Evolutionary conservation across 2,329 filamentous ascomycete species (phyloP).

Genomic region (Ophiosphaerella narmari): DNA sequence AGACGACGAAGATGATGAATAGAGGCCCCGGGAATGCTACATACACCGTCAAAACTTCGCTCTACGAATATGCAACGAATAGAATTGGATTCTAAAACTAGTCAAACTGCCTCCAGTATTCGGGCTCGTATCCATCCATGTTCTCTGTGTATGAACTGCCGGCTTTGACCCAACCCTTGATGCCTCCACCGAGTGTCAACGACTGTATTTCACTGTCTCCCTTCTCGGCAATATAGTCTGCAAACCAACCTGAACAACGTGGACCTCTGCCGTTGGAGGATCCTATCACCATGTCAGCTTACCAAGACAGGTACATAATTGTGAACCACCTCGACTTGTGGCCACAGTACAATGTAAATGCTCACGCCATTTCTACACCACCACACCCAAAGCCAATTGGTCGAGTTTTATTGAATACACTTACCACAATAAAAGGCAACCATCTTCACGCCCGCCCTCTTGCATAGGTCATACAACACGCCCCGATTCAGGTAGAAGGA

Average conservation of each 20-base stretch:
- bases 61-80: too few species aligned
- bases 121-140: constrained; percentile 48
- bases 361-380: constrained; percentile 28
- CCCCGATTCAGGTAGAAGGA: constrained; percentile 53
- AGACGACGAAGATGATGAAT: constrained; percentile 41
- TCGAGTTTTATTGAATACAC: constrained; percentile 6
- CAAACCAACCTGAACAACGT: constrained; percentile 45
- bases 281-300: constrained; percentile 20
- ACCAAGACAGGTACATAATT: background rate
- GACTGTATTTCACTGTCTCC: constrained; percentile 48
- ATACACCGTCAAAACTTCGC: background rate
- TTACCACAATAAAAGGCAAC: constrained; percentile 55
- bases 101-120: constrained; percentile 50
- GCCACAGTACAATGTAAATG: background rate
- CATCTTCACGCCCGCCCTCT: constrained; percentile 50
- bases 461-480: constrained; percentile 51
- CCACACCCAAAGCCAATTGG: background rate
- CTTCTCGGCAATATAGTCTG: constrained; percentile 39
- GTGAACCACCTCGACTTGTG: background rate
- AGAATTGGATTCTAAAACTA: background rate
- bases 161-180: constrained; percentile 53
- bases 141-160: constrained; percentile 44
- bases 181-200: constrained; percentile 49
- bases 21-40: background rate
- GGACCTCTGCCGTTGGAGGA: constrained; percentile 41